phyloP scores from a whole-genome alignment of 139 green algal species.

The Choricystis sp. region DNA sequence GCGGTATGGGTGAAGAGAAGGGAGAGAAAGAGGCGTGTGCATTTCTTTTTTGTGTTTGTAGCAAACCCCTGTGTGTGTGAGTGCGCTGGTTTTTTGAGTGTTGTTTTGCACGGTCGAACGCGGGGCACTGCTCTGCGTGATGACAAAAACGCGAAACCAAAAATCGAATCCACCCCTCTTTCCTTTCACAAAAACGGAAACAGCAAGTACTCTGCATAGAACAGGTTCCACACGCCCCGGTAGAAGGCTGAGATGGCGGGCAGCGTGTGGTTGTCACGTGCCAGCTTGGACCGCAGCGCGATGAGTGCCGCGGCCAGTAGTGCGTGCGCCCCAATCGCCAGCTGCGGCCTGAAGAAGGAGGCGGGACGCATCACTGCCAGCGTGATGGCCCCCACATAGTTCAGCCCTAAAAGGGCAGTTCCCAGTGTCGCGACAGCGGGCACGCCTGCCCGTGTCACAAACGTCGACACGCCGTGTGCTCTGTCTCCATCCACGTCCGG shows the following conservation, averaged over 20 bases:
- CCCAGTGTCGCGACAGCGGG: conserved; percentile 32
- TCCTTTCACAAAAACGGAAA: conserved; percentile 71
- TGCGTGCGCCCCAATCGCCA: conserved; percentile 73
- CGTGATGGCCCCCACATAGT: conserved; percentile 69
- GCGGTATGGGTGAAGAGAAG: no score
- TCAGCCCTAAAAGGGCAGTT: conserved; percentile 61
- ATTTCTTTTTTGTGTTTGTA: no score
- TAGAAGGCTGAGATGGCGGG: conserved; percentile 64
- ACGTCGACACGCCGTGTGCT: conserved; percentile 78
- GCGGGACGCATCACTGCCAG: conserved; percentile 35
- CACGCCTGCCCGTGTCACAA: conserved; percentile 78
- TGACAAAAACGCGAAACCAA: no score
- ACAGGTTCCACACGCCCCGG: conserved; percentile 87
- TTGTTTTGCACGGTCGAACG: no score
- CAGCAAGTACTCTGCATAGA: conserved; percentile 88
- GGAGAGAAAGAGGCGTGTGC: no score
- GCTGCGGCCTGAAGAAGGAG: conserved; percentile 45
- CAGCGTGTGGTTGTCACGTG: conserved; percentile 39
- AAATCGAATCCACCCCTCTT: no score
- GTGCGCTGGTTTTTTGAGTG: no score
- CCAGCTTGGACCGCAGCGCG: conserved; percentile 30
- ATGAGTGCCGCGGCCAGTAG: conserved; percentile 50
- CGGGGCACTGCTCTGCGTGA: no score
- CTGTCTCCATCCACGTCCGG: conserved; percentile 89
- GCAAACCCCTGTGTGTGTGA: no score